phyloP scores from a whole-genome alignment of 352 stramenopile genomes.

The Phytophthora cactorum region DNA sequence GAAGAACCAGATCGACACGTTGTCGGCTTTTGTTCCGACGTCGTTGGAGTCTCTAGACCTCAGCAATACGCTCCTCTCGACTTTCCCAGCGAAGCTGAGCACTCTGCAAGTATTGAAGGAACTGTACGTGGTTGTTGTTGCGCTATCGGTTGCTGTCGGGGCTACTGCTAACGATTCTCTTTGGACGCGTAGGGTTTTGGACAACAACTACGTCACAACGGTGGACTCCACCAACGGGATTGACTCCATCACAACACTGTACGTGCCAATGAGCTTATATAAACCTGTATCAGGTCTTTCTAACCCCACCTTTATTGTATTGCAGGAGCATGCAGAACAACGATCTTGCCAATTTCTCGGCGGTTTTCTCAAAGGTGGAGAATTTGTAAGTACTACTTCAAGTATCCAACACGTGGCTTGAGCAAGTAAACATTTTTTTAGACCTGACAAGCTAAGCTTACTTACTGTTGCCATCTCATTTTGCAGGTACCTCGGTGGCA shows the following conservation, averaged over 20 bases:
- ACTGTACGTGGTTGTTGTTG: slow-evolving; percentile 22
- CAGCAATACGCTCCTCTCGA: slow-evolving; percentile 32
- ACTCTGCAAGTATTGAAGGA: slow-evolving; percentile 26
- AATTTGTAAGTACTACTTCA: slow-evolving; percentile 8
- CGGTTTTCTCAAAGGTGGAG: slow-evolving; percentile 53
- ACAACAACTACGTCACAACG: slow-evolving; percentile 38
- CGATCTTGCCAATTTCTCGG: slow-evolving; percentile 54
- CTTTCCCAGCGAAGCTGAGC: slow-evolving; percentile 28
- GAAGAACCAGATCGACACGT: slow-evolving; percentile 20
- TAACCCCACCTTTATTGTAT: neutral
- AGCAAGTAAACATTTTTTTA: neutral
- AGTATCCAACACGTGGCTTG: neutral
- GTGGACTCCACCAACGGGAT: slow-evolving; percentile 20
- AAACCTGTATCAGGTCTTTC: neutral
- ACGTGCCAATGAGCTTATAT: neutral
- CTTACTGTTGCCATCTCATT: neutral
- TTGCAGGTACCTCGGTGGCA: slow-evolving; percentile 48
- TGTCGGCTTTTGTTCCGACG: slow-evolving; percentile 28
- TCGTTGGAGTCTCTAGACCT: slow-evolving; percentile 31
- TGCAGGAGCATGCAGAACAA: slow-evolving; percentile 60
- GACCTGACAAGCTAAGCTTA: neutral
- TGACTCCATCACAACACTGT: slow-evolving; percentile 33
- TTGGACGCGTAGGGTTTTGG: slow-evolving; percentile 24
- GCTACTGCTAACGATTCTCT: neutral
- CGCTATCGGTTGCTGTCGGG: neutral